Evolutionary conservation across 2,329 filamentous ascomycete species (phyloP).

Genomic region (Juglanconis sp.): DNA sequence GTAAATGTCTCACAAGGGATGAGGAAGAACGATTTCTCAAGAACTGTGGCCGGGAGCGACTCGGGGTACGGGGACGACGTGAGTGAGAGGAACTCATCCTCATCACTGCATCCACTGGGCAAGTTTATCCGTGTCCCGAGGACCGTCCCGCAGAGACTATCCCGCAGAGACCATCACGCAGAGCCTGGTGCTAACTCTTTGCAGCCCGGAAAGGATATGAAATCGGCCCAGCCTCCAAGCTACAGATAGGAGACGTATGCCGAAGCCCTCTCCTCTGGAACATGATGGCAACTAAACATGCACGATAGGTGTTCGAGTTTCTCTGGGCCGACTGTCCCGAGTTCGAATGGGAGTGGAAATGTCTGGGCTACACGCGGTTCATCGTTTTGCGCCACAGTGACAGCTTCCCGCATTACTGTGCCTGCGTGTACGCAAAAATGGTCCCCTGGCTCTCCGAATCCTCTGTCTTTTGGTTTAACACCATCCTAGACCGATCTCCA

Average conservation of each 20-base stretch:
- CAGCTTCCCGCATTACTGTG: constrained; percentile 32
- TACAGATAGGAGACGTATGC: constrained; percentile 35
- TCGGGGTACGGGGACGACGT: constrained; percentile 34
- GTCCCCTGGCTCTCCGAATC: not conserved
- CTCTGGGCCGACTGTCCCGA: constrained; percentile 35
- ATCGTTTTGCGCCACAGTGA: constrained; percentile 36
- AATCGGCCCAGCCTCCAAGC: constrained; percentile 30
- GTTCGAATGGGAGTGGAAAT: constrained; percentile 38
- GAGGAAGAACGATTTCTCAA: constrained; percentile 32
- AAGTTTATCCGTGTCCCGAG: constrained; percentile 14
- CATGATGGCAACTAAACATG: constrained; percentile 8
- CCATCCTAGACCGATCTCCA: constrained; percentile 29
- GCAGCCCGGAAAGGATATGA: constrained; percentile 34
- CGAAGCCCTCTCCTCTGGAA: not conserved
- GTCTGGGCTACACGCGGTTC: constrained; percentile 34
- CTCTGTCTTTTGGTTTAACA: not conserved
- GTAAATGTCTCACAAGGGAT: constrained; percentile 31
- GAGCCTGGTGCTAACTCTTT: constrained; percentile 10
- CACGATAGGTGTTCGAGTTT: constrained; percentile 33
- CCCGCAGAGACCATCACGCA: not conserved
- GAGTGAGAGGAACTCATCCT: constrained; percentile 27
- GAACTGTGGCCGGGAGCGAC: constrained; percentile 31
- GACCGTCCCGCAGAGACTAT: not conserved
- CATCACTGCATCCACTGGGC: constrained; percentile 31
- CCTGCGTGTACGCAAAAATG: constrained; percentile 32